Evolutionary conservation across 345 rosid genomes (phyloP).

Genomic region (Excoecaria cochinchinensis): DNA sequence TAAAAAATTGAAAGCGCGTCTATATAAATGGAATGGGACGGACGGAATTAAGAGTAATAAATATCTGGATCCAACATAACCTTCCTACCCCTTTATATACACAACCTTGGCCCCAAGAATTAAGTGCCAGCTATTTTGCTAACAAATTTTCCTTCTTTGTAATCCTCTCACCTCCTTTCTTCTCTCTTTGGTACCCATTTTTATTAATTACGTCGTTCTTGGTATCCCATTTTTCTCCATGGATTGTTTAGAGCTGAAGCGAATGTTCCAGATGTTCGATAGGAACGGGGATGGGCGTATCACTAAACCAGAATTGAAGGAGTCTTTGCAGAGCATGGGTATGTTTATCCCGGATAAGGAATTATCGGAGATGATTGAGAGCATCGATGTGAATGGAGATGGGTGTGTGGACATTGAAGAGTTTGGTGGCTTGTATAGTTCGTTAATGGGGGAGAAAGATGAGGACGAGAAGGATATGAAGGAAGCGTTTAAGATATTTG

Average conservation of each 20-base stretch:
- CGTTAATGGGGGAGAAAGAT: constrained; percentile 45
- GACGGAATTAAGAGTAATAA: no score
- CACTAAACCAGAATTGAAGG: constrained; percentile 57
- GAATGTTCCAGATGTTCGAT: constrained; percentile 84
- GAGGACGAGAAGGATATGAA: constrained; percentile 72
- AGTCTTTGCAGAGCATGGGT: constrained; percentile 66
- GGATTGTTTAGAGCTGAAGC: constrained; percentile 55
- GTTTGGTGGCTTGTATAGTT: constrained; percentile 56
- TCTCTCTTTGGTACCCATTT: constrained; percentile 44
- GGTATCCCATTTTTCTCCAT: constrained; percentile 16
- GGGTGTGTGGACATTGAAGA: constrained; percentile 61
- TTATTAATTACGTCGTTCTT: constrained; percentile 19
- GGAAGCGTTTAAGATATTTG: constrained; percentile 89
- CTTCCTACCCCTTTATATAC: no score
- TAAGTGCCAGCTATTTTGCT: constrained; percentile 35
- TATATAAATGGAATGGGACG: no score
- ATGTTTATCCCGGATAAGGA: constrained; percentile 63
- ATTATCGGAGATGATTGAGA: constrained; percentile 35
- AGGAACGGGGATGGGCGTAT: constrained; percentile 73
- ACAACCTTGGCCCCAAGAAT: no score
- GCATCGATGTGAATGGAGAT: constrained; percentile 28
- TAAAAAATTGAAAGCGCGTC: no score
- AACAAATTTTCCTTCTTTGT: constrained; percentile 49
- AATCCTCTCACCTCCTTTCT: constrained; percentile 42
- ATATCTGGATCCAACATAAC: no score